Conservation (phyloP, 257 asterid species). For the Gynochthodes officinalis region DNA sequence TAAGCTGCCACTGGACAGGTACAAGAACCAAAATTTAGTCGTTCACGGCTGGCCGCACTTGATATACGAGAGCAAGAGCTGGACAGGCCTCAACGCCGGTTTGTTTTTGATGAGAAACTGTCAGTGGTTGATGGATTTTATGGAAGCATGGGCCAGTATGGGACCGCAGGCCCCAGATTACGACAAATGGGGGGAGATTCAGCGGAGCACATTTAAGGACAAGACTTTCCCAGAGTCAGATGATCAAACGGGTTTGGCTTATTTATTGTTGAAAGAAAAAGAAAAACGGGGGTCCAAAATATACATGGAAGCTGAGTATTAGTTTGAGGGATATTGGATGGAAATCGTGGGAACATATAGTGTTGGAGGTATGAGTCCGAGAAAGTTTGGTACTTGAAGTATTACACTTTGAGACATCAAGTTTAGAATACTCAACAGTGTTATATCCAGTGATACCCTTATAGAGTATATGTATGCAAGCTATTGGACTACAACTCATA, state of each 20-base stretch:
- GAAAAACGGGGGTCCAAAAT: slow-evolving; percentile 69
- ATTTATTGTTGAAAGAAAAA: slow-evolving; percentile 52
- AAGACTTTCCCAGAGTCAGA: slow-evolving; percentile 84
- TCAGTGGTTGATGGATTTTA: slow-evolving; percentile 85
- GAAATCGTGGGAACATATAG: slow-evolving; percentile 56
- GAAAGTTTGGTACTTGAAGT: too few species aligned
- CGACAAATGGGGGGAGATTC: too few species aligned
- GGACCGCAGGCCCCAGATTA: too few species aligned
- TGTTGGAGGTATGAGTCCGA: too few species aligned
- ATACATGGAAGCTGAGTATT: slow-evolving; percentile 62
- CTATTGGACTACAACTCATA: too few species aligned
- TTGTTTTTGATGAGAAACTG: slow-evolving; percentile 73
- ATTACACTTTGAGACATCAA: too few species aligned
- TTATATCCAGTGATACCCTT: too few species aligned
- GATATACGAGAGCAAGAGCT: slow-evolving; percentile 52
- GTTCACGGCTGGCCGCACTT: slow-evolving; percentile 74
- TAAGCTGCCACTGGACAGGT: slow-evolving; percentile 64
- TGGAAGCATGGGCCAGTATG: too few species aligned
- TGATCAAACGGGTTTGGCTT: slow-evolving; percentile 73
- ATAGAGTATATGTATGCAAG: too few species aligned
- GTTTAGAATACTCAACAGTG: too few species aligned
- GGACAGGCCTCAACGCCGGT: slow-evolving; percentile 95
- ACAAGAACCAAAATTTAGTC: slow-evolving; percentile 59
- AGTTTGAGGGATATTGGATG: slow-evolving; percentile 92
- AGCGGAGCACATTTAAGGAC: too few species aligned